Percentiles rank a stretch among this genome's conserved stretches.
These are phyloP conservation scores for Tricholoma hemisulphureum DNA, from an alignment of 768 basidiomycete genomes.

Conservation along the genomic window DNA sequence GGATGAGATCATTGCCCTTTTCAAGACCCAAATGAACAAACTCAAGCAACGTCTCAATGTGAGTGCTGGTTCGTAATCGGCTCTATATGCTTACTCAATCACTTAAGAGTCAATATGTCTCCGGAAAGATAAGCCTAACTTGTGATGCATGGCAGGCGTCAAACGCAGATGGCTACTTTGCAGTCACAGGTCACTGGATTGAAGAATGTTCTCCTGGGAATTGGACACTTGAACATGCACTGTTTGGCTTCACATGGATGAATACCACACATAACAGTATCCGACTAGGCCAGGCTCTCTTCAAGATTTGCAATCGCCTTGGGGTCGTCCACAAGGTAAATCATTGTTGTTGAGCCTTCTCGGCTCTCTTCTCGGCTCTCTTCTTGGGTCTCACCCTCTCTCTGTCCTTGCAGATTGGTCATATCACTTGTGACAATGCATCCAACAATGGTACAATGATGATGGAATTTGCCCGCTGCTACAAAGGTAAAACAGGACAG, in stretches of 20 bases:
- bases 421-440: constrained; percentile 37
- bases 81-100: neutral
- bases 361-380: neutral
- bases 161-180: constrained; percentile 39
- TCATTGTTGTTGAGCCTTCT: constrained; percentile 2
- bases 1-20: constrained; percentile 24
- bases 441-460: constrained; percentile 34
- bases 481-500: neutral
- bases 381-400: no score
- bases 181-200: constrained; percentile 40
- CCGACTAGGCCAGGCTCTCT: constrained; percentile 33
- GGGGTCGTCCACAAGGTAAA: constrained; percentile 30
- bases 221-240: constrained; percentile 27
- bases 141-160: constrained; percentile 42
- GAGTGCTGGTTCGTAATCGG: neutral
- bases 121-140: constrained; percentile 24
- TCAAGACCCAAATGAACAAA: neutral
- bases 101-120: neutral
- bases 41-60: constrained; percentile 12
- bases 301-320: constrained; percentile 26
- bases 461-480: constrained; percentile 15
- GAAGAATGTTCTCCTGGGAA: constrained; percentile 22
- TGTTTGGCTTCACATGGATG: constrained; percentile 37
- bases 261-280: constrained; percentile 36
- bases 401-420: constrained; percentile 31